Evolutionary conservation across 306 rosid genomes (phyloP), one percentile per base, ranked within the genome.

Genomic region (Psophocarpus tetragonolobus): DNA sequence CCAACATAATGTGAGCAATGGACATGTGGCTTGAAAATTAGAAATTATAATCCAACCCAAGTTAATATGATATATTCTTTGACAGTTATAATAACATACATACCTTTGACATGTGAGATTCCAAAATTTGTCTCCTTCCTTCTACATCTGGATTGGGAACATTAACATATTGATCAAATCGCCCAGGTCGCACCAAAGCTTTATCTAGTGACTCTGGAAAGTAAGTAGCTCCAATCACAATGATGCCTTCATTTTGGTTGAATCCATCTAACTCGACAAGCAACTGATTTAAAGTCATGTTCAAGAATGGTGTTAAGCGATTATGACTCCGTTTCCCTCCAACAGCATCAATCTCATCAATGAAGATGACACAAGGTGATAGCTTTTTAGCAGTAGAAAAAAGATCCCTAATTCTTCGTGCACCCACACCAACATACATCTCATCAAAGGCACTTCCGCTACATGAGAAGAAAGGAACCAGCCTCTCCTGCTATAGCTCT

Each of bases 401-500:
- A 74, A 94, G 94, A 84, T 92, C 91, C 68, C 97, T 92, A 80
- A 92, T 91, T 82, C 97, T 92, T 62, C 92, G 82, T 24, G 98
- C 98, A n/a, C 97, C 98, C 80, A 92, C 97, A 78, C 98, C 98
- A 62, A 90, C 93, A 88, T 67, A 89, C 90, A 89, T 89, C 89
- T 94, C 97, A 74, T 94, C 97, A 84, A 92, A 94, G 81, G 92
- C 97, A 83, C 98, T 89, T 58, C 98, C 97, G 63, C 95, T 92
- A 84, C 91, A 81, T 39, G 95, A 85, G 71, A 90, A 94, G 95
- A 94, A 90, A 38, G 98, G 98, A 47, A 94, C 97, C 95, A 30
- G 95, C 97, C 90, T 94, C 98, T 60, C 97, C 97, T 70, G 98
- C 98, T 67, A 94, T 89, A 33, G 98, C 97, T 85, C 92, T 87